Base-by-base conservation (phyloP, 1,139 yeast genomes). In the Blastobotrys proliferans region DNA sequence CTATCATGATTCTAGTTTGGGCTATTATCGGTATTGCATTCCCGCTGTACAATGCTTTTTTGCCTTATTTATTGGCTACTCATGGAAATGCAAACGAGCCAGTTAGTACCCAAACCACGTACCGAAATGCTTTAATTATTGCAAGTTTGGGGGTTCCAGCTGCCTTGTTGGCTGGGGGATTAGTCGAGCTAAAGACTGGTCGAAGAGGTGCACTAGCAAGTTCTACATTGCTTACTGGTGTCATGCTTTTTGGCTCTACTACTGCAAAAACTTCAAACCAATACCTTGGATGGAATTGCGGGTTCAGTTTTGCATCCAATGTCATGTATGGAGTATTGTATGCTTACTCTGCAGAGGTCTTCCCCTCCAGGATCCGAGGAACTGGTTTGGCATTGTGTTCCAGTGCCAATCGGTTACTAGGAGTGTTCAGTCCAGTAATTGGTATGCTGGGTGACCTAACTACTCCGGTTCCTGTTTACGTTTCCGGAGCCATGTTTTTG, bases 281-380 rank as follows among this genome's bases (percentile, higher is more conserved):
- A 35, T 73, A 77, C 54, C 72, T 76, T 18, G 83, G 76, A 1
- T 70, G 77, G 45, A 67, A 74, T 21, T 69, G 79, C 16, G 69
- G 74, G 17, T 74, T 76, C 16, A 75, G 70, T 54, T 66, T 77
- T 43, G 65, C 73, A 43, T 61, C 75, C 49, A 73, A 76, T 56
- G 66, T 77, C 43, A 77, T 76, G 61, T 76, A 74, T 53, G 79
- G 78, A 0, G 70, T 72, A 38, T 62, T 77, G 35, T 77, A 74
- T 53, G 81, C 81, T 1, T 76, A 73, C 51, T 73, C 81, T 1
- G 81, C 82, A 0, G 83, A 77, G 56, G 76, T 75, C 30, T 68
- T 77, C 58, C 82, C 82, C 1, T 66, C 80, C 1, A 58, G 63
- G 17, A 74, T 76, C 14, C 62, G 83, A 53, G 77, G 76, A 4